phyloP scores from a whole-genome alignment of 345 rosid species.

The Excoecaria cochinchinensis region DNA sequence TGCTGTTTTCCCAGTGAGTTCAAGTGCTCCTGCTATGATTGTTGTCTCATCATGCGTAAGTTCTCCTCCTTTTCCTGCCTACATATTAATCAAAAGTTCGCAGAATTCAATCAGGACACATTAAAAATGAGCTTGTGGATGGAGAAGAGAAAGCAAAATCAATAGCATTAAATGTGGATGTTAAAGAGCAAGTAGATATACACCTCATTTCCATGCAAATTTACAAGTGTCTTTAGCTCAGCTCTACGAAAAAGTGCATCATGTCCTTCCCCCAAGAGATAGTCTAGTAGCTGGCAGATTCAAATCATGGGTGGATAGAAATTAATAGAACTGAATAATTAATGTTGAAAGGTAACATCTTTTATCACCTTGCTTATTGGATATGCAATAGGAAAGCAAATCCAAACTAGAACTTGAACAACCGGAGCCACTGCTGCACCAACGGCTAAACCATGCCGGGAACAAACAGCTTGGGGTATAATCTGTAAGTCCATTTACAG shows the following conservation, averaged over 20 bases:
- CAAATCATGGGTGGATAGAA: neutral
- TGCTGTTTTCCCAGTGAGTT: conserved; percentile 77
- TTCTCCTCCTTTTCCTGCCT: conserved; percentile 99
- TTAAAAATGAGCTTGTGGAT: too few species aligned
- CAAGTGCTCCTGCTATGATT: conserved; percentile 95
- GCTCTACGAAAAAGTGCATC: conserved; percentile 95
- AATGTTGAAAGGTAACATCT: neutral
- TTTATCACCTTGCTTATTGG: conserved; percentile 91
- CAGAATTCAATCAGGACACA: too few species aligned
- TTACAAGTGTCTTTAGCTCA: conserved; percentile 89
- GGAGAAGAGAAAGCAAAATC: too few species aligned
- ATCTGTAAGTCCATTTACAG: conserved; percentile 40
- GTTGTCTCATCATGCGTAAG: conserved; percentile 89
- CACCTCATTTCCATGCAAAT: conserved; percentile 92
- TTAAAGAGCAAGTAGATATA: conserved; percentile 1
- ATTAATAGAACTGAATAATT: neutral
- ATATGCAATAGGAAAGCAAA: conserved; percentile 85
- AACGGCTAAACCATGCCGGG: conserved; percentile 90
- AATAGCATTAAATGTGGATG: neutral
- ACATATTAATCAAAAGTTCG: neutral
- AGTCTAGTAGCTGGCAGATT: conserved; percentile 63
- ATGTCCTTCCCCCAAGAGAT: conserved; percentile 69
- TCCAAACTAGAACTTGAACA: conserved; percentile 78
- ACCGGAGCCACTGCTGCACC: conserved; percentile 81
- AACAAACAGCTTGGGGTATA: conserved; percentile 86